Evolutionary conservation across 768 basidiomycete species (phyloP).

Genomic region (Phanerodontia chrysosporium): DNA sequence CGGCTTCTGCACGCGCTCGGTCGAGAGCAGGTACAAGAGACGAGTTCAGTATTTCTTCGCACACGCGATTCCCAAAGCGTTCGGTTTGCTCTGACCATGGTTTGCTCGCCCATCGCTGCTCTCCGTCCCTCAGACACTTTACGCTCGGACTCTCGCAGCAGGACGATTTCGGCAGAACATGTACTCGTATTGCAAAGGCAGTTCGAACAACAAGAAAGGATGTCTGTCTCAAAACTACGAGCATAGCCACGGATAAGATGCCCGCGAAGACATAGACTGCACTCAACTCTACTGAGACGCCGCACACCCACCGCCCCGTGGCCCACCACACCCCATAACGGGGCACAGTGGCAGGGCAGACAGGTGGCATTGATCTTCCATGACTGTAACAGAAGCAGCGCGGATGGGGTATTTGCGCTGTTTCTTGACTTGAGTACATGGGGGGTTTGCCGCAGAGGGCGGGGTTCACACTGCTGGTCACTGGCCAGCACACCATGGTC

Average conservation of each 20-base stretch:
- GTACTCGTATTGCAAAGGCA: neutral
- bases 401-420: constrained; percentile 33
- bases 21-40: neutral
- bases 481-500: too few species aligned
- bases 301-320: constrained; percentile 38
- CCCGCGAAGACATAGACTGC: constrained; percentile 16
- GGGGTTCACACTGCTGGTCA: neutral
- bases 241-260: constrained; percentile 29
- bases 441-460: constrained; percentile 13
- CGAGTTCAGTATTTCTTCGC: neutral
- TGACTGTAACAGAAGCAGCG: constrained; percentile 67
- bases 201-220: constrained; percentile 8
- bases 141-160: neutral
- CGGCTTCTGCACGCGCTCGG: neutral
- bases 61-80: neutral
- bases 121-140: neutral
- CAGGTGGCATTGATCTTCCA: constrained; percentile 51
- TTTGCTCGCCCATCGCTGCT: neutral
- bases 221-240: constrained; percentile 74
- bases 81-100: neutral
- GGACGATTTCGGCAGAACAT: neutral
- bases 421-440: constrained; percentile 68
- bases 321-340: constrained; percentile 55
- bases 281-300: constrained; percentile 65
- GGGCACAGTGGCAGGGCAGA: constrained; percentile 40